Evolutionary conservation across 1,284 basidiomycete genomes (phyloP).

Genomic region (Puccinia brachypodii): DNA sequence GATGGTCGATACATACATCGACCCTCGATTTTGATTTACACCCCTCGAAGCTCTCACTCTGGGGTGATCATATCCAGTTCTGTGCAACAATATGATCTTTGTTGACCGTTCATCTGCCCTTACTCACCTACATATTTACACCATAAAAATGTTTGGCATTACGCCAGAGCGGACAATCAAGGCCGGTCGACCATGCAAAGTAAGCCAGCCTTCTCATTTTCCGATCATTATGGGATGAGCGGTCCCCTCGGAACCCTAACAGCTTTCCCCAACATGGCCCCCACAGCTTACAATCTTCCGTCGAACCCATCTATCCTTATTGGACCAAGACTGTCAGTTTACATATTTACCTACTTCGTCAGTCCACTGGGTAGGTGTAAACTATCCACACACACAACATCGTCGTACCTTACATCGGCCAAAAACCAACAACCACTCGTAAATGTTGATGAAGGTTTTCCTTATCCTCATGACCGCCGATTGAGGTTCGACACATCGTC

Average conservation of each 20-base stretch:
- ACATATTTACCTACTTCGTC: slow-evolving; percentile 99
- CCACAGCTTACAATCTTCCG: too few relatives aligned
- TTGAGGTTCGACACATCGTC: slow-evolving; percentile 62
- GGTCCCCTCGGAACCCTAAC: neutral
- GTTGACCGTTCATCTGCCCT: too few relatives aligned
- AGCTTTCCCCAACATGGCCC: too few relatives aligned
- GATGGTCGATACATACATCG: too few relatives aligned
- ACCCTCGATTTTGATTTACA: too few relatives aligned
- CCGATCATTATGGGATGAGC: neutral
- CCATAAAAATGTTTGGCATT: slow-evolving; percentile 99
- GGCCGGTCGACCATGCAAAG: slow-evolving; percentile 95
- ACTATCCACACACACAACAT: too few relatives aligned
- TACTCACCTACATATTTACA: too few relatives aligned
- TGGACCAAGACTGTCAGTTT: too few relatives aligned
- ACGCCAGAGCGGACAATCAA: slow-evolving; percentile 87
- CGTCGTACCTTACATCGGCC: slow-evolving; percentile 93
- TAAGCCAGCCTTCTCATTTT: slow-evolving; percentile 50
- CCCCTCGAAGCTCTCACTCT: too few relatives aligned
- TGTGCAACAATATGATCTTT: too few relatives aligned
- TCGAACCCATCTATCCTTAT: too few relatives aligned
- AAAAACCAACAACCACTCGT: slow-evolving; percentile 92
- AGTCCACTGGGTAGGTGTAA: slow-evolving; percentile 94
- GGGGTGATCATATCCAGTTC: too few relatives aligned
- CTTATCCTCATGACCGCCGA: slow-evolving; percentile 90
- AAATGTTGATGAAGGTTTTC: slow-evolving; percentile 65